Evolutionary conservation across 1,284 basidiomycete genomes (phyloP), one percentile per base, ranked within the genome.

Genomic region (Wolfiporia cocos): DNA sequence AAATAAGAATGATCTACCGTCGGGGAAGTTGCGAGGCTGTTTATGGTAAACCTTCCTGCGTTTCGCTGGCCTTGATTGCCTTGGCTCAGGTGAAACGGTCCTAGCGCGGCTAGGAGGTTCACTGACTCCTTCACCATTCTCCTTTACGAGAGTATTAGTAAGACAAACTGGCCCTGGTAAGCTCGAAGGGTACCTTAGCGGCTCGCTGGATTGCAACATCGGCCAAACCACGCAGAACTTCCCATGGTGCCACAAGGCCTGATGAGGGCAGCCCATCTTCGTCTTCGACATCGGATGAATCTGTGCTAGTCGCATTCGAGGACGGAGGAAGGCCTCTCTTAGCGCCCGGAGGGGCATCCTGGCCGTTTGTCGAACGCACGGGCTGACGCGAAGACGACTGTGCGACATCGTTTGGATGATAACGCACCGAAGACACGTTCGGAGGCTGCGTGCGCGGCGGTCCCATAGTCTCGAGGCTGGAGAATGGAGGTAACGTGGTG

Each of bases 211-310:
- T 79, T 22, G 86, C 86, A 31, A 87, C 83, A 64, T 88, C 84
- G 22, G 86, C 86, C 43, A 90, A 63, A 37, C 85, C 83, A 49
- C 85, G 71, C 40, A 90, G 67, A 30, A 89, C 87, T 63, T 88
- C 85, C 80, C 85, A 86, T 34, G 86, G 86, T 5, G 87, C 87
- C 43, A 88, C 77, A 32, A 90, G 71, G 34, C 87, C 86, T 12
- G 78, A 79, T 31, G 86, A 84, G 3, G 89, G 86, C 4, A 93
- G 65, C 5, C 80, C 77, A 47, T 78, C 78, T 37, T 82, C 79
- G 29, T 86, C 83, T 41, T 86, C 82, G 26, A 77, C 60, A 55
- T 90, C 87, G 29, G 86, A 85, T 2, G 85, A 87, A 59, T 87
- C 78, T 11, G 81, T 77, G 49, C 83, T 87, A 4, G 81, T 78